Evolutionary conservation across 1,284 basidiomycete species (phyloP), one percentile per base, ranked within the genome.

Genomic region (Cryptococcus hybrid): DNA sequence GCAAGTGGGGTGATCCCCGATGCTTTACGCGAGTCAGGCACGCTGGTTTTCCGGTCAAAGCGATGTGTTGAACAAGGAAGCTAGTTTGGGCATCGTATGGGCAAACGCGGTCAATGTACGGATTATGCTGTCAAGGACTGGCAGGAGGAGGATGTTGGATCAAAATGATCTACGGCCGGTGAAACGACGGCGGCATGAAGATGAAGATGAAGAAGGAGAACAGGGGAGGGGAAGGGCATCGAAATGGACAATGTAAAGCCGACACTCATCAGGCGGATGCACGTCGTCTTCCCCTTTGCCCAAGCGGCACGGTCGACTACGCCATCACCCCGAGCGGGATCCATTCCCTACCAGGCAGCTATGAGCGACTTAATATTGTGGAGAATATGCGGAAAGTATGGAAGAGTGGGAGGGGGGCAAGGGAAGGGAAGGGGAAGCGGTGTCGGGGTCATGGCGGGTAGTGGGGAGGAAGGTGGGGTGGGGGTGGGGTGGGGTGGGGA

Each of bases 11-110:
- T 8, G 67, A 71, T 44, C 71, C 70, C 68, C 72, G 1, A 77
- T 78, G 73, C 51, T 83, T 9, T 96, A 94, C 73, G 81, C 83
- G 3, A 83, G 85, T 35, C 92, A 95, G 69, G 82, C 86, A 0
- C 82, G 84, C 5, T 86, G 87, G 83, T 94, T 95, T 71, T 76
- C 73, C 2, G 84, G 83, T 39, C 83, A 86, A 39, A 83, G 83
- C 7, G 82, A 85, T 57, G 46, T 45, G 0, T 82, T 45, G 81
- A 82, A 45, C 6, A 90, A 92, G 69, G 88, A 92, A 75, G 91
- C 89, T 0, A 84, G 84, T 42, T 78, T 97, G 2, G 93, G 93
- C 0, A 84, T 94, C 51, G 86, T 86, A 2, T 97, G 93, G 93
- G 88, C 91, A 7, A 94, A 94, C 73, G 87, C 89, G 61, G 81